These are phyloP conservation scores for Aspergillus homomorphus DNA, from an alignment of 495 filamentous ascomycete genomes.

Conservation along the genomic window DNA sequence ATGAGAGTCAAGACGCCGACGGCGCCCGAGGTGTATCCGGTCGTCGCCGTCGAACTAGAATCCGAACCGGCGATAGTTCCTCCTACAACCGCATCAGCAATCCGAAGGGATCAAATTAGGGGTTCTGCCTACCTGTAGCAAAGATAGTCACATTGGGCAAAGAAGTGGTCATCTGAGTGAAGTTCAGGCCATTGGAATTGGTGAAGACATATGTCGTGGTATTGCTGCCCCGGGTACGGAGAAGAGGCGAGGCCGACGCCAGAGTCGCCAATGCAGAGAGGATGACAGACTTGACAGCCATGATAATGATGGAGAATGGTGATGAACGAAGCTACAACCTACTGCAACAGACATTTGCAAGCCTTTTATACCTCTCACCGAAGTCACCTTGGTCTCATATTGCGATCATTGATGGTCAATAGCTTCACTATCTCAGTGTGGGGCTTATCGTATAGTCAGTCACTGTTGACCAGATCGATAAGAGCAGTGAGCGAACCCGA, in stretches of 20 bases:
- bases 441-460: too few species aligned
- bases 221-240: slow-evolving; percentile 18
- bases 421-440: not conserved
- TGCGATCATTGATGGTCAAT: not conserved
- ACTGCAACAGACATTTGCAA: not conserved
- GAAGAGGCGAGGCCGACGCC: slow-evolving; percentile 28
- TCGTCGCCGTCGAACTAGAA: slow-evolving; percentile 41
- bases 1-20: slow-evolving; percentile 40
- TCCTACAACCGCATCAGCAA: slow-evolving; percentile 18
- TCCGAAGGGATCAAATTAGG: not conserved
- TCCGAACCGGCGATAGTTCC: slow-evolving; percentile 48
- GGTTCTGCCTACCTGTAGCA: slow-evolving; percentile 33
- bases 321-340: not conserved
- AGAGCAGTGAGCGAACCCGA: not conserved
- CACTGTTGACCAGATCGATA: not conserved
- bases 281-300: slow-evolving; percentile 13
- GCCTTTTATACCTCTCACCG: not conserved
- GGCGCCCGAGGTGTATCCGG: slow-evolving; percentile 45
- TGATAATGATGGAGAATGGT: slow-evolving; percentile 5
- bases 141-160: slow-evolving; percentile 52
- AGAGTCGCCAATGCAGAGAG: slow-evolving; percentile 24
- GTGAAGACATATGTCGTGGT: slow-evolving; percentile 27
- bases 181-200: slow-evolving; percentile 34
- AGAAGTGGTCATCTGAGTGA: slow-evolving; percentile 40
- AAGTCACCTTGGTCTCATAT: not conserved